Evolutionary conservation across 2,329 filamentous ascomycete species (phyloP).

Genomic region (Talaromyces sp.): DNA sequence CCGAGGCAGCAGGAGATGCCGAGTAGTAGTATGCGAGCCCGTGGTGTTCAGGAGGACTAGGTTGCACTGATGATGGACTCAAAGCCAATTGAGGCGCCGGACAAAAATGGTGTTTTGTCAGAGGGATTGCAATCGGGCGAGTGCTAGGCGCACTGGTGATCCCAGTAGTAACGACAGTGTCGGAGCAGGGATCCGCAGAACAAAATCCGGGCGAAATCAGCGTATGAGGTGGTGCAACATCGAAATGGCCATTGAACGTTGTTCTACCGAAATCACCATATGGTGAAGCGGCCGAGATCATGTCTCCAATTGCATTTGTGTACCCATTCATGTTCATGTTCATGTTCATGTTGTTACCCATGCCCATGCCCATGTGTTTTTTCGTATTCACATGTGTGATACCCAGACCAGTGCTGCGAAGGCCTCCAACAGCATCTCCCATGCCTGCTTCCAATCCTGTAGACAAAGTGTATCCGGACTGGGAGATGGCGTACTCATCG

Average conservation of each 20-base stretch:
- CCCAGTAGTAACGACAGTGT: neutral
- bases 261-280: neutral
- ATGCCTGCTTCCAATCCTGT: neutral
- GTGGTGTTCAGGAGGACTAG: neutral
- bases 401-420: neutral
- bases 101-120: neutral
- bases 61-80: neutral
- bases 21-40: neutral
- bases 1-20: neutral
- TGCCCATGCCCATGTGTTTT: neutral
- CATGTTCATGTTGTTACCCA: neutral
- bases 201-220: no score
- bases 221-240: neutral
- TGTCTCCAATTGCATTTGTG: neutral
- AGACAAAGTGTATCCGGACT: neutral
- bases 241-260: neutral
- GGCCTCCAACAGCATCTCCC: neutral
- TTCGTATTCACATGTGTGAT: neutral
- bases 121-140: conserved; percentile 1
- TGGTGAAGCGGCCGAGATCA: neutral
- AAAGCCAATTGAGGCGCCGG: neutral
- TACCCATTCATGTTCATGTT: neutral
- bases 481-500: neutral
- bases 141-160: neutral
- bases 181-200: neutral